Evolutionary conservation across 2,329 filamentous ascomycete genomes (phyloP).

Genomic region (Ophiocordyceps polyrhachis-furcata): DNA sequence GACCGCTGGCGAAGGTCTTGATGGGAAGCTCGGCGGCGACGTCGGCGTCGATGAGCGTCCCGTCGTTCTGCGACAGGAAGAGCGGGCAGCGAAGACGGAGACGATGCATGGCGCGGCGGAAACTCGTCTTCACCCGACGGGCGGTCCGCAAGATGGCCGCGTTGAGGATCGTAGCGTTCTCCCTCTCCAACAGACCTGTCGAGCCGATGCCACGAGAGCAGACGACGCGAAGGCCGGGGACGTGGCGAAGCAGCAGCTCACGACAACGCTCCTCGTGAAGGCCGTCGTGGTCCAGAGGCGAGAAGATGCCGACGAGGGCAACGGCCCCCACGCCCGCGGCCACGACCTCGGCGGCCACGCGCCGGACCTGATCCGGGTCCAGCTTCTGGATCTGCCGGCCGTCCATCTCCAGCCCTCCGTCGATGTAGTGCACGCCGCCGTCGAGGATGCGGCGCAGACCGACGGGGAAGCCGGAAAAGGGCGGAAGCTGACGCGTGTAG

Average conservation of each 20-base stretch:
- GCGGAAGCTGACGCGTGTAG: conserved; percentile 23
- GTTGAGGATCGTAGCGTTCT: conserved; percentile 37
- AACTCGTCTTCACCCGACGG: conserved; percentile 25
- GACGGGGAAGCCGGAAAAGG: conserved; percentile 26
- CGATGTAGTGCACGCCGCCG: conserved; percentile 21
- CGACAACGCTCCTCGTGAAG: conserved; percentile 21
- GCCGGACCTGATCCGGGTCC: conserved; percentile 17
- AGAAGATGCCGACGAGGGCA: conserved; percentile 26
- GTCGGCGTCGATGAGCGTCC: conserved; percentile 28
- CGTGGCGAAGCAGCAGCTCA: conserved; percentile 16
- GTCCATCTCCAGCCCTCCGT: conserved; percentile 29
- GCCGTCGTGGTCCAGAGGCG: conserved; percentile 22
- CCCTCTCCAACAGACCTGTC: conserved; percentile 24
- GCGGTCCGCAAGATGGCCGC: conserved; percentile 30
- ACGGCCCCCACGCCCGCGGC: conserved; percentile 17
- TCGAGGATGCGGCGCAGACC: conserved; percentile 20
- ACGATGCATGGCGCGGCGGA: conserved; percentile 24
- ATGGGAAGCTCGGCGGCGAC: conserved; percentile 29
- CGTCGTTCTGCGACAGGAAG: conserved; percentile 34
- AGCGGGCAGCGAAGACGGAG: conserved; percentile 22
- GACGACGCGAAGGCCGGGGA: conserved; percentile 17
- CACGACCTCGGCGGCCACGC: conserved; percentile 14
- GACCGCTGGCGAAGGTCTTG: conserved; percentile 32
- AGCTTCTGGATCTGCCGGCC: conserved; percentile 23
- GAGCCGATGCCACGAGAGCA: conserved; percentile 25